Evolutionary conservation across 1,284 basidiomycete genomes (phyloP).

Genomic region (Fistulinella cinereoalba): DNA sequence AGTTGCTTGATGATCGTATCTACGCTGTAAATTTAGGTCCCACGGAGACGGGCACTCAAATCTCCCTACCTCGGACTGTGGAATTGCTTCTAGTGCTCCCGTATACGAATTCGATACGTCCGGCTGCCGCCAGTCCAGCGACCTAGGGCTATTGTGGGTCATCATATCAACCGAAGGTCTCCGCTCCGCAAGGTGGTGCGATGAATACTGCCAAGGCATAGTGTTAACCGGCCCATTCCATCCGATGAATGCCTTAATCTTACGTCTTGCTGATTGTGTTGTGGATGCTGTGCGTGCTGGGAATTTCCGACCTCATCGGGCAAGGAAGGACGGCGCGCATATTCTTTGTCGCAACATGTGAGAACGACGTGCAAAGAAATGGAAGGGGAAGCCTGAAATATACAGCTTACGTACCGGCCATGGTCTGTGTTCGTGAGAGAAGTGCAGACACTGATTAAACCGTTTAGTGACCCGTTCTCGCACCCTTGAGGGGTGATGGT

Average conservation of each 20-base stretch:
- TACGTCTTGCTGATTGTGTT: conserved; percentile 35
- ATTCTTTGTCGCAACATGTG: conserved; percentile 29
- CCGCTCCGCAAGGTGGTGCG: conserved; percentile 34
- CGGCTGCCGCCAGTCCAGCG: conserved; percentile 50
- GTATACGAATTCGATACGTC: conserved; percentile 49
- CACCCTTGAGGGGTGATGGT: conserved; percentile 6
- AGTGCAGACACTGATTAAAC: conserved; percentile 46
- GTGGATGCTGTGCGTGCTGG: conserved; percentile 31
- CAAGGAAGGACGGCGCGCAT: conserved; percentile 31
- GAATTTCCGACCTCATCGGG: conserved; percentile 33
- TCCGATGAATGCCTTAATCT: conserved; percentile 21
- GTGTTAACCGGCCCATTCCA: conserved; percentile 20
- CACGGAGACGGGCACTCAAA: conserved; percentile 12
- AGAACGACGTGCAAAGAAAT: conserved; percentile 12
- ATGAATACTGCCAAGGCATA: conserved; percentile 29
- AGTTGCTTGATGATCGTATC: conserved; percentile 43
- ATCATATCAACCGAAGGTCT: conserved; percentile 34
- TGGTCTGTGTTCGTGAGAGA: conserved; percentile 48
- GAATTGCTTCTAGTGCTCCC: conserved; percentile 38
- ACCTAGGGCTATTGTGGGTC: conserved; percentile 40
- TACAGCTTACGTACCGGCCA: conserved; percentile 31
- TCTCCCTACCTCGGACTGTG: conserved; percentile 51
- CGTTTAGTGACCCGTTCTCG: conserved; percentile 16
- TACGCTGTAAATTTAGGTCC: conserved; percentile 33
- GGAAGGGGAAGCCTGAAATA: conserved; percentile 6